Base-by-base conservation (phyloP, 106 monocot species). In the Amphibolis antarctica region DNA sequence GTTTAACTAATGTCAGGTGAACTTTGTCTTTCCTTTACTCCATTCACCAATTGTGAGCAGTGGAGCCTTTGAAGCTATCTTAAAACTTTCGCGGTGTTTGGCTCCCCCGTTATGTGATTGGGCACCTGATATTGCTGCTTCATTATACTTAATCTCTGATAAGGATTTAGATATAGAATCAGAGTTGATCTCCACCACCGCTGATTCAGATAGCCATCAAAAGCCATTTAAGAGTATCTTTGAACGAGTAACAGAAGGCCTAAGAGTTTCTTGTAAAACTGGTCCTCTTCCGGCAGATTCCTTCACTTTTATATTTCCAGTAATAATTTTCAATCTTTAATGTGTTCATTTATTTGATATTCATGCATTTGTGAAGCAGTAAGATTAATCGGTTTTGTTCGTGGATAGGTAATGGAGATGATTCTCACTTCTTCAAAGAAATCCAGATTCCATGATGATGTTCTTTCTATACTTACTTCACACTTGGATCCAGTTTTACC, bases 261-360 rank as follows among this genome's bases (percentile, higher is more conserved):
- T 98, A 66, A 70, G 69, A 15, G 36, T 74, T 29, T 91, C 98
- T 9, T 98, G 90, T 66, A 84, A 82, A 66, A 28, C 58, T 65
- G 82, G 87, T n/a, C 82, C 87, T 55, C 87, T 98, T 65, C 98
- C 98, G 14, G 87, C 98, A 29, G 91, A 98, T 83, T 87, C 98
- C 20, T 98, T 98, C 68, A 82, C 91, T 53, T 90, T 91, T 67
- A 53, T 98, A 42, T 98, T 98, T 48, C 96, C 86, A 71, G 96
- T 98, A 86, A 30, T 18, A 13, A 28, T 12, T 24, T 22, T 22
- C 13, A 28, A 12, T 42, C 31, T 36, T 7, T 36, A 36, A 7
- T 7, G 7, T 4, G 4, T 25, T 14, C 25, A 25, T 62, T 10
- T 64, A 47, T 13, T 64, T 47, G 5, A 26, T 64, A 6, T 64